These are phyloP conservation scores for Cryphonectria nitschkei DNA, from an alignment of 2,329 filamentous ascomycete species.

Conservation along the genomic window DNA sequence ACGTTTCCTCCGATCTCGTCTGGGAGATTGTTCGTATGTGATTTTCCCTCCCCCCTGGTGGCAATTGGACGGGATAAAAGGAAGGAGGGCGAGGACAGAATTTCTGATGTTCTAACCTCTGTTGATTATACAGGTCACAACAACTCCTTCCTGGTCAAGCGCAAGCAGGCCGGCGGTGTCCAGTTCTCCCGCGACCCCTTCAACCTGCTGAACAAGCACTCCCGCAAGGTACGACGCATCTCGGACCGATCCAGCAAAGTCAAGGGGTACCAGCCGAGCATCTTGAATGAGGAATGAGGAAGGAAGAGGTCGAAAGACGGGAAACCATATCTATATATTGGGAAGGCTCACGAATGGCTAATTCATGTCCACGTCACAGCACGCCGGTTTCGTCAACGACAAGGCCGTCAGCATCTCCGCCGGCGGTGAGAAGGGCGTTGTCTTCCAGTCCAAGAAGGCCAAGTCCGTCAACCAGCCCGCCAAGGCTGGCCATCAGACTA, in stretches of 20 bases:
- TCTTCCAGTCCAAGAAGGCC: constrained; percentile 83
- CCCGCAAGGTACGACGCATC: constrained; percentile 73
- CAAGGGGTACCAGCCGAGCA: background rate
- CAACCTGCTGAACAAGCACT: constrained; percentile 91
- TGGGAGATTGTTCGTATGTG: constrained; percentile 94
- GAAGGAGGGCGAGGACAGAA: background rate
- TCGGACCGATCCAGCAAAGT: background rate
- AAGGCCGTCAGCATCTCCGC: constrained; percentile 86
- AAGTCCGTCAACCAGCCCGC: constrained; percentile 74
- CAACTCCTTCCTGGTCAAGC: constrained; percentile 93
- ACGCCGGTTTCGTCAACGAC: constrained; percentile 90
- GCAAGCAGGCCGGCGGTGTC: constrained; percentile 75
- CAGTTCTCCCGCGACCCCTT: constrained; percentile 94
- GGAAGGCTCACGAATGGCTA: constrained; percentile 36
- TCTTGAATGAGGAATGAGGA: background rate
- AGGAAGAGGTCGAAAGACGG: background rate
- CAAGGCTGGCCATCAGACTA: constrained; percentile 64
- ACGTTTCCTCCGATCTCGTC: constrained; percentile 88
- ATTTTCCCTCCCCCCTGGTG: constrained; percentile 15
- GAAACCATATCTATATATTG: background rate
- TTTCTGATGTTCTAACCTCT: constrained; percentile 18
- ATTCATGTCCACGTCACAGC: constrained; percentile 52
- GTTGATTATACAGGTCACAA: constrained; percentile 66
- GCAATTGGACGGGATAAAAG: constrained; percentile 5
- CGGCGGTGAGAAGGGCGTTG: constrained; percentile 77